Evolutionary conservation across 345 rosid genomes (phyloP).

Genomic region (Pseudoturritis turrita): DNA sequence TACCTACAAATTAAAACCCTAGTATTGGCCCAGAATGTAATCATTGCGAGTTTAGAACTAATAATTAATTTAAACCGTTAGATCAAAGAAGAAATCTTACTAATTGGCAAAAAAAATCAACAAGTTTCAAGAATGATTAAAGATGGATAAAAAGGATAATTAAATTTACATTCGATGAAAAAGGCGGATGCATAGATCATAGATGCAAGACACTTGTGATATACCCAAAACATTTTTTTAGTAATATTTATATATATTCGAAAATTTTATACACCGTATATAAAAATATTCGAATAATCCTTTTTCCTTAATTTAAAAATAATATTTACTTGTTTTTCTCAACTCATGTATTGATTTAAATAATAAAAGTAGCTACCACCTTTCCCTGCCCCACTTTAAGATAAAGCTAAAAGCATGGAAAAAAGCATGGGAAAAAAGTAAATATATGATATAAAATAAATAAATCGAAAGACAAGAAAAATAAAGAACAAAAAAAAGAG

Average conservation of each 20-base stretch:
- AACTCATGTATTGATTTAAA: conserved; percentile 27
- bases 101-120: not conserved
- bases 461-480: conserved; percentile 21
- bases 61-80: conserved; percentile 10
- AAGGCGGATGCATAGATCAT: conserved; percentile 20
- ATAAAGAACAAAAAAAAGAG: conserved; percentile 32
- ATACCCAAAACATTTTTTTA: conserved; percentile 11
- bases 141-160: not conserved
- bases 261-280: conserved; percentile 29
- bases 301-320: not conserved
- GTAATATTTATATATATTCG: conserved; percentile 13
- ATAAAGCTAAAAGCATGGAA: conserved; percentile 75
- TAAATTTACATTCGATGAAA: conserved; percentile 4
- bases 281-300: conserved; percentile 28
- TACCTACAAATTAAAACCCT: conserved; percentile 2
- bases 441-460: conserved; percentile 36
- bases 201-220: conserved; percentile 24
- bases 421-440: conserved; percentile 39
- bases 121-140: not conserved
- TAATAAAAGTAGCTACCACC: conserved; percentile 47
- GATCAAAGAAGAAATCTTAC: not conserved
- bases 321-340: conserved; percentile 16
- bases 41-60: conserved; percentile 7
- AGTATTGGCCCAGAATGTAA: conserved; percentile 1
- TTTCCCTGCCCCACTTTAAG: conserved; percentile 81